Percentiles rank a stretch among this genome's conserved stretches.
phyloP scores from a whole-genome alignment of 371 early-diverging fungal species.

The Globomyces sp. region DNA sequence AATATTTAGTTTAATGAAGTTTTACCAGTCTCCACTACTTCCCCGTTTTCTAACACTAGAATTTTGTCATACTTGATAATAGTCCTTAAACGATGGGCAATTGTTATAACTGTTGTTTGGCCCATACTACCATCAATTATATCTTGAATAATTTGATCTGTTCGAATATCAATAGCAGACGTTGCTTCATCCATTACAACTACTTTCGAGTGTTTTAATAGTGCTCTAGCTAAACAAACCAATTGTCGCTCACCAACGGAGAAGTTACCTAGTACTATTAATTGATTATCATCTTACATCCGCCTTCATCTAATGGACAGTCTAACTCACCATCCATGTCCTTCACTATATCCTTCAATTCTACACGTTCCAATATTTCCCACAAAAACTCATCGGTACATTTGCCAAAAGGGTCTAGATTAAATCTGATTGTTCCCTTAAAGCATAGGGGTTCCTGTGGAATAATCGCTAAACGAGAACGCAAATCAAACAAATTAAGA shows the following conservation, averaged over 20 bases:
- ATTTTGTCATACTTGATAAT: slow-evolving; percentile 88
- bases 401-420: slow-evolving; percentile 67
- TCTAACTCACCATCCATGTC: slow-evolving; percentile 6
- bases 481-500: slow-evolving; percentile 43
- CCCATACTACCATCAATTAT: slow-evolving; percentile 12
- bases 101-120: slow-evolving; percentile 58
- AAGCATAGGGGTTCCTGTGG: slow-evolving; percentile 65
- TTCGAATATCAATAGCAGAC: slow-evolving; percentile 16
- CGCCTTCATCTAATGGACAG: slow-evolving; percentile 2
- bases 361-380: slow-evolving; percentile 43
- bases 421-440: slow-evolving; percentile 64
- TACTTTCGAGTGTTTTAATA: slow-evolving; percentile 13
- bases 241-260: slow-evolving; percentile 19
- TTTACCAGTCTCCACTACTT: slow-evolving; percentile 60
- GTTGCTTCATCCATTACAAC: slow-evolving; percentile 24
- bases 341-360: slow-evolving; percentile 47
- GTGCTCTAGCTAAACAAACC: slow-evolving; percentile 18
- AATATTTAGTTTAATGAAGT: not conserved
- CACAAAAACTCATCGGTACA: slow-evolving; percentile 66
- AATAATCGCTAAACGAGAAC: slow-evolving; percentile 47
- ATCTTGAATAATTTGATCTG: slow-evolving; percentile 32
- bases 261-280: slow-evolving; percentile 10
- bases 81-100: slow-evolving; percentile 72
- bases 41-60: slow-evolving; percentile 77
- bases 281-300: not conserved